These are phyloP conservation scores for Quercus alba DNA, from an alignment of 306 rosid species.

Conservation along the genomic window DNA sequence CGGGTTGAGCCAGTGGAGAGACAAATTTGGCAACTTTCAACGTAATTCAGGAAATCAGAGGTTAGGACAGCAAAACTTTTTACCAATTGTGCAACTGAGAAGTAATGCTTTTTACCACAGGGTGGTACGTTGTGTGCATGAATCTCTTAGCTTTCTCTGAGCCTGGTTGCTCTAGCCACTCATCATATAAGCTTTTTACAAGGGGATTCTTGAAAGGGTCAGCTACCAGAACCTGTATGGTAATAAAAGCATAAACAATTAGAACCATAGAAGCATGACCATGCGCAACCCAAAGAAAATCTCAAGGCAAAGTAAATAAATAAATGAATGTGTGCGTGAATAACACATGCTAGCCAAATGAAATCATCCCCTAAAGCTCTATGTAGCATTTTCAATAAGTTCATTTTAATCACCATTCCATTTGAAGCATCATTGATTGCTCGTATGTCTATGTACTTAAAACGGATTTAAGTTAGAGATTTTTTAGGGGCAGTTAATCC, in stretches of 20 bases:
- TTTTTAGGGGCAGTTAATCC: background rate
- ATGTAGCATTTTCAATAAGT: background rate
- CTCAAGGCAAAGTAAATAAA: background rate
- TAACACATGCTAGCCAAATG: background rate
- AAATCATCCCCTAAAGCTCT: background rate
- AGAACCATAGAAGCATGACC: background rate
- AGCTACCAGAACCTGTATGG: conserved; percentile 49
- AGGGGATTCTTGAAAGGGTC: conserved; percentile 68
- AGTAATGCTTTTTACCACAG: conserved; percentile 78
- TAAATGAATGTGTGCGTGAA: background rate
- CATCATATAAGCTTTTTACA: conserved; percentile 56
- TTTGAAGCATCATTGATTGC: background rate
- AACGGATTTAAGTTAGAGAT: background rate
- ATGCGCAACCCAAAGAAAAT: background rate
- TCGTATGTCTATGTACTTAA: background rate
- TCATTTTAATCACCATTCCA: background rate
- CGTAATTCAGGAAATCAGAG: background rate
- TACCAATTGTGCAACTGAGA: conserved; percentile 91
- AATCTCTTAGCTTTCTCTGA: conserved; percentile 82
- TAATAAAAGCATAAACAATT: background rate
- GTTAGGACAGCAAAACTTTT: conserved; percentile 7
- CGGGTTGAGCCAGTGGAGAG: conserved; percentile 1
- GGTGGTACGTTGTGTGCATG: conserved; percentile 80
- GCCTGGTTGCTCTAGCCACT: conserved; percentile 87
- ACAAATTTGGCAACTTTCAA: background rate